Evolutionary conservation across 192 early-diverging fungal species (phyloP).

Genomic region (Chytriomyces hyalinus): DNA sequence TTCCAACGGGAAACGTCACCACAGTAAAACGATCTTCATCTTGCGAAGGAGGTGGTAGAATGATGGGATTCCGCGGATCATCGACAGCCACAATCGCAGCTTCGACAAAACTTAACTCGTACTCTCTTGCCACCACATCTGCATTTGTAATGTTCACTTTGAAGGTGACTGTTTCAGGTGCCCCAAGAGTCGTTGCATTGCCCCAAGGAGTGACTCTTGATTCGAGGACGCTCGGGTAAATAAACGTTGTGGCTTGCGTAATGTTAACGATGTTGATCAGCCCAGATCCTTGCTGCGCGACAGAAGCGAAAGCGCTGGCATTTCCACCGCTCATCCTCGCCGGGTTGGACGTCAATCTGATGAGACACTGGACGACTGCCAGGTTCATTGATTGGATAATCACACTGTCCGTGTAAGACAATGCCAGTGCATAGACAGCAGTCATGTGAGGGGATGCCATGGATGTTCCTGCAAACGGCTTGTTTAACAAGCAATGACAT

Average conservation of each 20-base stretch:
- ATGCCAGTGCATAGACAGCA: constrained; percentile 50
- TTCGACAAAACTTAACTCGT: neutral
- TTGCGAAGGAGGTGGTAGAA: neutral
- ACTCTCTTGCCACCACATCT: neutral
- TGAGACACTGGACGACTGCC: constrained; percentile 38
- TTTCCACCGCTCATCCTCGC: neutral
- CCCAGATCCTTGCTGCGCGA: constrained; percentile 73
- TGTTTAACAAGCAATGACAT: neutral
- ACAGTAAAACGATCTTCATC: neutral
- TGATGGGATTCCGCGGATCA: constrained; percentile 15
- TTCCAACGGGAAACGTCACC: constrained; percentile 6
- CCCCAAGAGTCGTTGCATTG: constrained; percentile 11
- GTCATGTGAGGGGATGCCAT: constrained; percentile 82
- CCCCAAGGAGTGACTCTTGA: constrained; percentile 11
- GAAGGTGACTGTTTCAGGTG: neutral
- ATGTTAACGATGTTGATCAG: constrained; percentile 73
- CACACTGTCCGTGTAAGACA: constrained; percentile 18
- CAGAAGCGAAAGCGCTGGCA: constrained; percentile 22
- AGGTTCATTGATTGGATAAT: constrained; percentile 55
- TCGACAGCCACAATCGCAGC: constrained; percentile 16
- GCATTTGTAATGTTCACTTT: neutral
- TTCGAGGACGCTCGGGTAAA: constrained; percentile 19
- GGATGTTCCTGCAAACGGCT: constrained; percentile 65
- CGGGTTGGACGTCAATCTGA: constrained; percentile 46
- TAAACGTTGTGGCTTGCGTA: constrained; percentile 46